Conservation (phyloP, 75 land plant genomes). For the Selaginella moellendorffii region DNA sequence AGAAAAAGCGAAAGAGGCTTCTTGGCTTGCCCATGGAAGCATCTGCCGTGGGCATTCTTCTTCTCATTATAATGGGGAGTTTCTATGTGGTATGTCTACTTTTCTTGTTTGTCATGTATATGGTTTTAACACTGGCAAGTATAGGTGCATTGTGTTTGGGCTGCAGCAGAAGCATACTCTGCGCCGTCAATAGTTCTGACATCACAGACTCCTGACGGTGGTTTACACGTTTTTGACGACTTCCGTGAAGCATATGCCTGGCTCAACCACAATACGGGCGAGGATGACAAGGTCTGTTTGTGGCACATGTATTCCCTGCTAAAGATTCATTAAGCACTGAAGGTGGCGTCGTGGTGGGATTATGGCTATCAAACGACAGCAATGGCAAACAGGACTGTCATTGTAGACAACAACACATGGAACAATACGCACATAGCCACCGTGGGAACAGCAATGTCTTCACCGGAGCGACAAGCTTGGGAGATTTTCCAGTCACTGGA, state of each 20-base stretch:
- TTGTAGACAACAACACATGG: slow-evolving; percentile 99
- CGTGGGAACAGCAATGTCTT: slow-evolving; percentile 99
- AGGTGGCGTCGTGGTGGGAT: slow-evolving; percentile 99
- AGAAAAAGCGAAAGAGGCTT: slow-evolving; percentile 41
- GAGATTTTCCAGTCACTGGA: slow-evolving; percentile 85
- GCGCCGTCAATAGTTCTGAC: slow-evolving; percentile 97
- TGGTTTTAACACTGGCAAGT: slow-evolving; percentile 5
- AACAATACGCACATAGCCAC: slow-evolving; percentile 99
- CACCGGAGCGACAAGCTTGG: slow-evolving; percentile 97
- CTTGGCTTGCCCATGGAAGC: slow-evolving; percentile 69
- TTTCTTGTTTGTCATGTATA: not conserved
- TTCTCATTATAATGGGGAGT: slow-evolving; percentile 60
- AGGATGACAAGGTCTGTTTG: slow-evolving; percentile 80
- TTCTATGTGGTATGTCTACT: slow-evolving; percentile 79
- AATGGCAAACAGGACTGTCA: slow-evolving; percentile 98
- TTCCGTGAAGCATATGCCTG: slow-evolving; percentile 97
- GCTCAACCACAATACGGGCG: slow-evolving; percentile 86
- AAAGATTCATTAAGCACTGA: too few species aligned
- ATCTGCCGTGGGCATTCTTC: slow-evolving; percentile 54
- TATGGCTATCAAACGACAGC: slow-evolving; percentile 99
- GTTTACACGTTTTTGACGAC: slow-evolving; percentile 96
- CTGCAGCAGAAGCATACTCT: slow-evolving; percentile 98
- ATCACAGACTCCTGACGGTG: slow-evolving; percentile 69
- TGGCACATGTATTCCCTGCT: not conserved
- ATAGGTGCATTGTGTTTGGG: slow-evolving; percentile 99